phyloP scores from a whole-genome alignment of 129 eudicot species.

The Erigeron canadensis region DNA sequence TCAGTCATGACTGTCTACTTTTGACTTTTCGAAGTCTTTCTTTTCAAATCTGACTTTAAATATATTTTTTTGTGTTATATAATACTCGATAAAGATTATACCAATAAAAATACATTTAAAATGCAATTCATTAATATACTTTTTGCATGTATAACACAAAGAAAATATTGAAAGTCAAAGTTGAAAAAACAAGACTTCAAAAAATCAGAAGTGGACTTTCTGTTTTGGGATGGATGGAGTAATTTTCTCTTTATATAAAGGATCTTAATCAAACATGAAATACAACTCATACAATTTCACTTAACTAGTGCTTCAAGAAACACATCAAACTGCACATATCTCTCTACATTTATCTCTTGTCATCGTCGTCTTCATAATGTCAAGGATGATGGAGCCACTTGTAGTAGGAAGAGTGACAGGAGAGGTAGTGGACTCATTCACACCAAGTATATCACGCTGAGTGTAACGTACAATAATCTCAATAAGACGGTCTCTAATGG shows the following conservation, averaged over 20 bases:
- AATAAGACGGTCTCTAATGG: conserved; percentile 76
- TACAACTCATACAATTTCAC: conserved; percentile 32
- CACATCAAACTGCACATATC: background rate
- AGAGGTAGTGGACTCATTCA: conserved; percentile 79
- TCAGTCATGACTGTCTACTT: too few species aligned
- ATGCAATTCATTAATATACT: too few species aligned
- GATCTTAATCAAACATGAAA: conserved; percentile 14
- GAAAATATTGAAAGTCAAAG: too few species aligned
- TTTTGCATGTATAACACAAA: too few species aligned
- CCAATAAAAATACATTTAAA: too few species aligned
- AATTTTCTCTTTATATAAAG: conserved; percentile 26
- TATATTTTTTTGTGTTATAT: too few species aligned
- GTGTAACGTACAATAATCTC: conserved; percentile 58
- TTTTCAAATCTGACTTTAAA: too few species aligned
- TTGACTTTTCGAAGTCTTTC: too few species aligned
- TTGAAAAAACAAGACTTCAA: too few species aligned
- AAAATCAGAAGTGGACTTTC: too few species aligned
- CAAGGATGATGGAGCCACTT: conserved; percentile 45
- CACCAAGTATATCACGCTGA: conserved; percentile 74
- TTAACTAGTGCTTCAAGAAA: conserved; percentile 8
- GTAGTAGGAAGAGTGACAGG: conserved; percentile 79
- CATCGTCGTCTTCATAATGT: conserved; percentile 23
- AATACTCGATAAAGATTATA: too few species aligned
- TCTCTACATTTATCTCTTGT: background rate
- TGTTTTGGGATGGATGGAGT: too few species aligned